A percentile compares a stretch with the other conserved stretches of the same genome.
Evolutionary conservation across 352 stramenopile species (phyloP).

Genomic region (Pythium brachiatum): DNA sequence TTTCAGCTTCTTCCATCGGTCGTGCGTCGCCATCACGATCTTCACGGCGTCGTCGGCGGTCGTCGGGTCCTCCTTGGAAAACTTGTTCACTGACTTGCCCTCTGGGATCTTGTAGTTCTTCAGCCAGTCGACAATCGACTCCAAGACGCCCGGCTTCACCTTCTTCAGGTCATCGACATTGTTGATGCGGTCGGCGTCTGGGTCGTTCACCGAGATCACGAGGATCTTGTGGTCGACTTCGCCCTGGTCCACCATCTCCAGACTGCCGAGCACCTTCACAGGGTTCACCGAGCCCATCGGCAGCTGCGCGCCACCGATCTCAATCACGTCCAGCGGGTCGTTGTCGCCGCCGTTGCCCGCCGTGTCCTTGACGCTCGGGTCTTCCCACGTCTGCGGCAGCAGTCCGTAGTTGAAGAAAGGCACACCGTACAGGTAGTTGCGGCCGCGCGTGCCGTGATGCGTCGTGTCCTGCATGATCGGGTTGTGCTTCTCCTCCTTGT

Average conservation of each 20-base stretch:
- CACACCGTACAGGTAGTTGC: conserved; percentile 95
- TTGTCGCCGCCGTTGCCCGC: conserved; percentile 96
- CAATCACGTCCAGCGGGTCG: conserved; percentile 99
- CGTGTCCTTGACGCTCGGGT: conserved; percentile 86
- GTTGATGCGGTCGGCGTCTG: conserved; percentile 82
- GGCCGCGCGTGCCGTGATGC: conserved; percentile 93
- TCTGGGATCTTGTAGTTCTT: conserved; percentile 99
- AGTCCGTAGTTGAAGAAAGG: conserved; percentile 99
- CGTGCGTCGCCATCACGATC: conserved; percentile 67
- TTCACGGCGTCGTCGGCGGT: conserved; percentile 48
- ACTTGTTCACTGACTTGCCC: conserved; percentile 93
- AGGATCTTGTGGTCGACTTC: conserved; percentile 99
- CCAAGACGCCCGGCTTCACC: conserved; percentile 90
- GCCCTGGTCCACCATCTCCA: conserved; percentile 98
- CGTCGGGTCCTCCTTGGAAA: conserved; percentile 80
- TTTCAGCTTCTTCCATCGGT: conserved; percentile 72
- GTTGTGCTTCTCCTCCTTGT: conserved; percentile 93
- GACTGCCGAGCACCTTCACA: conserved; percentile 96
- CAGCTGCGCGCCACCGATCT: conserved; percentile 91
- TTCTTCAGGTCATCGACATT: conserved; percentile 88
- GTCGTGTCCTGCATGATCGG: conserved; percentile 99
- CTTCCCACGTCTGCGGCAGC: conserved; percentile 99
- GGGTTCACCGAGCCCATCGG: conserved; percentile 94
- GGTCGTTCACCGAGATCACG: conserved; percentile 90
- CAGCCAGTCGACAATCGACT: conserved; percentile 93